Evolutionary conservation across 371 early-diverging fungal genomes (phyloP).

Genomic region (Syncephalastrum contaminatum): DNA sequence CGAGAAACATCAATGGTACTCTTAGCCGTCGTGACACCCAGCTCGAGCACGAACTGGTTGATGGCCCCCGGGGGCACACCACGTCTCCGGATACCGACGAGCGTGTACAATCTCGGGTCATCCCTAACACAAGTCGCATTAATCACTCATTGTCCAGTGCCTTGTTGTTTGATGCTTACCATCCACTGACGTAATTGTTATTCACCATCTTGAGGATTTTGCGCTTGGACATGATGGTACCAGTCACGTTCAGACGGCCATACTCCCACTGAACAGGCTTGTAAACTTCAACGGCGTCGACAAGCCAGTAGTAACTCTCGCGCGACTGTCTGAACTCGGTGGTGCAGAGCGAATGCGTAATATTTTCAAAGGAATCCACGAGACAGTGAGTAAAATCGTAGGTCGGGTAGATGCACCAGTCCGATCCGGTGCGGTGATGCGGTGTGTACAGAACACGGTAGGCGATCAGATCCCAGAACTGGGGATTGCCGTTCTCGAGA

Average conservation of each 20-base stretch:
- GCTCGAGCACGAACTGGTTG: conserved; percentile 96
- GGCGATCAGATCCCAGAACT: conserved; percentile 99
- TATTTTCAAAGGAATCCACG: conserved; percentile 99
- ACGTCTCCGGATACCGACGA: conserved; percentile 96
- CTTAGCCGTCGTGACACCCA: conserved; percentile 89
- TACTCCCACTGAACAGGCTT: conserved; percentile 99
- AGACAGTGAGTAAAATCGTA: conserved; percentile 99
- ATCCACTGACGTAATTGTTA: conserved; percentile 77
- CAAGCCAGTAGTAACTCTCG: conserved; percentile 99
- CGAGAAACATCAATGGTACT: conserved; percentile 90
- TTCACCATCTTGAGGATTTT: conserved; percentile 94
- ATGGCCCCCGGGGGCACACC: conserved; percentile 99
- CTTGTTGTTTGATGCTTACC: conserved; percentile 35
- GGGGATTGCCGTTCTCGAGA: conserved; percentile 92
- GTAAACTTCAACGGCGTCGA: conserved; percentile 97
- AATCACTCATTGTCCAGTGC: background rate
- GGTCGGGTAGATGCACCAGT: conserved; percentile 99
- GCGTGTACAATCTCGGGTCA: conserved; percentile 98
- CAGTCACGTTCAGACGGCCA: conserved; percentile 94
- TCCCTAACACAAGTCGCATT: conserved; percentile 50
- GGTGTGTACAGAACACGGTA: conserved; percentile 93
- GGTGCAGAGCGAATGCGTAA: conserved; percentile 99
- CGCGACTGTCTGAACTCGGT: conserved; percentile 96
- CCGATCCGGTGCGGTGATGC: conserved; percentile 91
- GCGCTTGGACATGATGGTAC: conserved; percentile 98